phyloP scores from a whole-genome alignment of 192 early-diverging fungal genomes.

The Backusella parvicylindrica region DNA sequence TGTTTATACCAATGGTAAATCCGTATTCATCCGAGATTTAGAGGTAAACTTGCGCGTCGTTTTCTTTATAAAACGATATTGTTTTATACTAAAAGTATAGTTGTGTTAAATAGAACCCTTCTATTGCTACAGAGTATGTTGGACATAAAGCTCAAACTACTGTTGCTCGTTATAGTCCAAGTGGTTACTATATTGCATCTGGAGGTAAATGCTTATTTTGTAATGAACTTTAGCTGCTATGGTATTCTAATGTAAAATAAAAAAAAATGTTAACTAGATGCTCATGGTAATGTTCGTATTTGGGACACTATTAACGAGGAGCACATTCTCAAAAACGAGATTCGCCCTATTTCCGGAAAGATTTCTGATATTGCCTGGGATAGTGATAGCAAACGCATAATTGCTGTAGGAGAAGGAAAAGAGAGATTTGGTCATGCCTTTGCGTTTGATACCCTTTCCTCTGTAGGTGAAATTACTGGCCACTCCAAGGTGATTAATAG shows the following conservation, averaged over 20 bases:
- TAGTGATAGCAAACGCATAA: conserved; percentile 90
- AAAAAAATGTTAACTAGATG: conserved; percentile 39
- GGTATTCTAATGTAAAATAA: neutral
- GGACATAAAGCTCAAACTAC: conserved; percentile 75
- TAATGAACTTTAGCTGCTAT: too few species aligned
- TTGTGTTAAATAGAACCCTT: conserved; percentile 57
- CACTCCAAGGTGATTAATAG: conserved; percentile 88
- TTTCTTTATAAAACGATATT: neutral
- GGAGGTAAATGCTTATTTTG: conserved; percentile 71
- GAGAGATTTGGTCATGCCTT: conserved; percentile 92
- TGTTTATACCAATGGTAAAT: conserved; percentile 86
- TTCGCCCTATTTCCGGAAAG: conserved; percentile 66
- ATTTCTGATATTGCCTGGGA: conserved; percentile 95
- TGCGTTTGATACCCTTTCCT: conserved; percentile 84
- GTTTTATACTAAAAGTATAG: neutral
- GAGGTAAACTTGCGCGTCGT: conserved; percentile 41
- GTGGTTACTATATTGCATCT: conserved; percentile 94
- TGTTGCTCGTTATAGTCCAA: conserved; percentile 87
- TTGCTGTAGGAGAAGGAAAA: conserved; percentile 94
- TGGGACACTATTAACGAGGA: conserved; percentile 86
- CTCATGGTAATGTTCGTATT: conserved; percentile 86
- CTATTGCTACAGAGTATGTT: conserved; percentile 77
- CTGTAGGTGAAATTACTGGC: conserved; percentile 86
- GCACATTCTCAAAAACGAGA: conserved; percentile 85
- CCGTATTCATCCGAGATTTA: conserved; percentile 83